Conservation (phyloP, 106 monocot species). For the Allium sativum region DNA sequence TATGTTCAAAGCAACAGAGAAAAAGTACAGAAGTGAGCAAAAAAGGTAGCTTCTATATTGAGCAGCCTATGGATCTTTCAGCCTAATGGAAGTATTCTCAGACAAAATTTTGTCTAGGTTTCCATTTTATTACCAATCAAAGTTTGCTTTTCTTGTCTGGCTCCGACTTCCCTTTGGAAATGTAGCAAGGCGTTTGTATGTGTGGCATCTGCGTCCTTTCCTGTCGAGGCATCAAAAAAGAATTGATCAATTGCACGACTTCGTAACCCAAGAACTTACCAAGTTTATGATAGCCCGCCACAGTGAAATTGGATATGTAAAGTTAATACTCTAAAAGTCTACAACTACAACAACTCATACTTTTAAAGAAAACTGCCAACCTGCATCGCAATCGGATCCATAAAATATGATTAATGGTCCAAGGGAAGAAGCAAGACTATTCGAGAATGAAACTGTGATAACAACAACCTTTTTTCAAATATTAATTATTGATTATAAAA, state of each 20-base stretch:
- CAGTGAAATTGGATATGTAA: slow-evolving; percentile 38
- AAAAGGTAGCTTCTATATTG: slow-evolving; percentile 90
- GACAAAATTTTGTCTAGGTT: slow-evolving; percentile 45
- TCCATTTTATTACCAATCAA: slow-evolving; percentile 75
- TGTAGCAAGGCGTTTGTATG: slow-evolving; percentile 67
- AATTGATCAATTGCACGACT: slow-evolving; percentile 43
- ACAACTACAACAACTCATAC: slow-evolving; percentile 5
- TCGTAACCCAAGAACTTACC: slow-evolving; percentile 33
- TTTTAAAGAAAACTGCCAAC: neutral
- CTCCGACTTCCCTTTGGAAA: slow-evolving; percentile 39
- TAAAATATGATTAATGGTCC: slow-evolving; percentile 1
- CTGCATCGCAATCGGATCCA: neutral
- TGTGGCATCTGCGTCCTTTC: slow-evolving; percentile 58
- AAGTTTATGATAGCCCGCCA: slow-evolving; percentile 38
- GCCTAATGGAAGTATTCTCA: slow-evolving; percentile 30
- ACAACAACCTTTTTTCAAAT: too few species aligned
- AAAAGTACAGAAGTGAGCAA: slow-evolving; percentile 57
- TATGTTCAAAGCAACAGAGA: slow-evolving; percentile 95
- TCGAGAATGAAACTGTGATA: too few species aligned
- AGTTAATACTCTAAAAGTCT: slow-evolving; percentile 20
- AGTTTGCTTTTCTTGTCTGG: slow-evolving; percentile 90
- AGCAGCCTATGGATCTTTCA: slow-evolving; percentile 62
- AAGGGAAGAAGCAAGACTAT: neutral
- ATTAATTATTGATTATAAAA: too few species aligned
- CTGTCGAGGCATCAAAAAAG: slow-evolving; percentile 71